These are phyloP conservation scores for Cryptosporidium xiaoi DNA, from an alignment of 169 alveolate species.

Conservation along the genomic window DNA sequence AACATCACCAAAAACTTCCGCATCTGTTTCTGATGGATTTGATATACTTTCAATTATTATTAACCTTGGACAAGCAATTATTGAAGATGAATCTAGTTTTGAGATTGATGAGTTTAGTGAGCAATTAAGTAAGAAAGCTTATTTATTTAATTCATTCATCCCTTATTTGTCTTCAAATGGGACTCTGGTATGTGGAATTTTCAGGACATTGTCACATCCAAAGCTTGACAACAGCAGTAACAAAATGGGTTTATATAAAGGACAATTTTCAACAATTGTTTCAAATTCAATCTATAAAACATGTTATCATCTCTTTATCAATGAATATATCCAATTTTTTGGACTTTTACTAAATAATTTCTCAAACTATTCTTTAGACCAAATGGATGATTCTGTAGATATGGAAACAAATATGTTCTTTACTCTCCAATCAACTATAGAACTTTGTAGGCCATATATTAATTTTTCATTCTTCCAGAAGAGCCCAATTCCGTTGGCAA, in stretches of 20 bases:
- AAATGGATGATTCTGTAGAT: slow-evolving; percentile 32
- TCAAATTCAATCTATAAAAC: slow-evolving; percentile 22
- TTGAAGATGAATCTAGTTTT: slow-evolving; percentile 3
- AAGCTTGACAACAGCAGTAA: background rate
- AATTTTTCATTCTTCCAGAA: slow-evolving; percentile 57
- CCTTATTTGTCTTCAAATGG: slow-evolving; percentile 24
- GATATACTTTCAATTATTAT: slow-evolving; percentile 54
- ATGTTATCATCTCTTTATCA: slow-evolving; percentile 46
- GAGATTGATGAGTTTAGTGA: slow-evolving; percentile 22
- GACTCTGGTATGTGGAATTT: slow-evolving; percentile 33
- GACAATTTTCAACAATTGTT: background rate
- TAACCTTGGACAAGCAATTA: slow-evolving; percentile 18
- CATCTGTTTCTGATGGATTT: slow-evolving; percentile 35
- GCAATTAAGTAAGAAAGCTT: background rate
- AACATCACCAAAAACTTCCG: slow-evolving; percentile 35
- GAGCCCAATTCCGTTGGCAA: slow-evolving; percentile 43
- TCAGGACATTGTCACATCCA: slow-evolving; percentile 27
- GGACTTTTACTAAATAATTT: slow-evolving; percentile 42
- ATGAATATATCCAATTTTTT: slow-evolving; percentile 60
- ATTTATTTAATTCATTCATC: slow-evolving; percentile 26
- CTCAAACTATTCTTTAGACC: background rate
- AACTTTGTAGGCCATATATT: slow-evolving; percentile 50
- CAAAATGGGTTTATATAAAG: background rate
- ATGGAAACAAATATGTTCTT: slow-evolving; percentile 4
- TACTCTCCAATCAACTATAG: slow-evolving; percentile 48